Evolutionary conservation across 2,329 filamentous ascomycete species (phyloP), one percentile per base, ranked within the genome.

Genomic region (Trichoderma aggressivum): DNA sequence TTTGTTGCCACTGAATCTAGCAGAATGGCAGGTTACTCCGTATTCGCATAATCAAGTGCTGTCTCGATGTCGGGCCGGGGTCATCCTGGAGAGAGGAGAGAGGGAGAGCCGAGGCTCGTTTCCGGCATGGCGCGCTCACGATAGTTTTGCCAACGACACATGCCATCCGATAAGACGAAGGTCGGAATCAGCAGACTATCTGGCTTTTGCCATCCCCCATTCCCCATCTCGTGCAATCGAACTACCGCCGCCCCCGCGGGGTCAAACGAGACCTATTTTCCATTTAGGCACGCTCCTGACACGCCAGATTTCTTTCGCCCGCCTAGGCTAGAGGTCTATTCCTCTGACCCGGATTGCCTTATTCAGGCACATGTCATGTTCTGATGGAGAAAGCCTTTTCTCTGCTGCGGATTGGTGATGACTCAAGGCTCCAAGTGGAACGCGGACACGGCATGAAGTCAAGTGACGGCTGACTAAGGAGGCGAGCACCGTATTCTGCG

Each of bases 381-480:
- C 43, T 36, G 55, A 58, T 56, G 63, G 63, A 55, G 55, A 32
- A 32, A 58, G 55, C 47, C 10, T 5, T 12, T 24, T 53, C n/a
- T 53, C 43, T 53, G 47, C 47, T 53, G 47, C 21, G 47, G 47
- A 14, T 53, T 53, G 21, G n/a, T 12, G 21, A 53, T 53, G 47
- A 53, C 47, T 53, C 47, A 24, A 53, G 47, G 21, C 47, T 32
- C 18, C 10, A 53, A 24, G 47, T 53, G 47, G 47, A 53, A 53
- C 47, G 24, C 43, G 43, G 39, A 53, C 47, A 53, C 43, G 47
- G 47, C 47, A 21, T 53, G 10, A 34, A 34, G 43, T 68, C 65
- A 61, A 68, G 65, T 68, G 65, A 68, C 55, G 16, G 65, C 24
- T 58, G 64, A 67, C 64, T 59, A 67, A 67, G 36, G 43, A 11